Conservation (phyloP, 2,329 filamentous ascomycete species). For the Orbilia blumenaviensis region DNA sequence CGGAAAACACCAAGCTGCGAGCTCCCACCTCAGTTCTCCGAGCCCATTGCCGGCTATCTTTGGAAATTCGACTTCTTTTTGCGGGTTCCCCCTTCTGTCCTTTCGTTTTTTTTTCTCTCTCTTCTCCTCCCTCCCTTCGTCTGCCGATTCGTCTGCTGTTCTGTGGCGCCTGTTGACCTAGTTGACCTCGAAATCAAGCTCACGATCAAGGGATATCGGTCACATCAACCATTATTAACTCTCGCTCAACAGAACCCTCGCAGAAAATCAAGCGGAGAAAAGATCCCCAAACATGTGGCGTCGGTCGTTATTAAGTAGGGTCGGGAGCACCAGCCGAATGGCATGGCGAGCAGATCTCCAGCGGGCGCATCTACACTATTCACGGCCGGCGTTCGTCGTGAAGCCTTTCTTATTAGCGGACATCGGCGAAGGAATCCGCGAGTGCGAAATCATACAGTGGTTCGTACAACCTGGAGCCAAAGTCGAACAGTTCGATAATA, state of each 20-base stretch:
- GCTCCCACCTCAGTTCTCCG: constrained; percentile 33
- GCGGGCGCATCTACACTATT: constrained; percentile 59
- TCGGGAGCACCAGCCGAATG: constrained; percentile 11
- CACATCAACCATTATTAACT: neutral
- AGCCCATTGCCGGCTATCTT: constrained; percentile 16
- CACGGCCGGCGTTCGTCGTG: constrained; percentile 64
- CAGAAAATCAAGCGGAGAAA: neutral
- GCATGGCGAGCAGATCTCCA: constrained; percentile 16
- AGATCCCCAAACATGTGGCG: constrained; percentile 48
- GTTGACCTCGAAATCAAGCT: neutral
- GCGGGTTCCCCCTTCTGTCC: neutral
- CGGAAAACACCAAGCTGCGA: constrained; percentile 38
- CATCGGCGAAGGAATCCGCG: constrained; percentile 95
- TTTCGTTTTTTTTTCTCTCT: neutral
- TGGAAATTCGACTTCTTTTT: neutral
- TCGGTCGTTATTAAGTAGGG: constrained; percentile 33
- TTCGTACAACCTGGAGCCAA: constrained; percentile 95
- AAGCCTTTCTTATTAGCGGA: constrained; percentile 85
- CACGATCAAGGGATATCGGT: no score
- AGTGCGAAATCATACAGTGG: constrained; percentile 99
- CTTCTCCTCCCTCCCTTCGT: neutral
- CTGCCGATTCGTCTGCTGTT: neutral
- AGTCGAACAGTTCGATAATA: constrained; percentile 96
- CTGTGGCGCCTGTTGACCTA: neutral
- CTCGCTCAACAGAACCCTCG: neutral